Percentiles rank a stretch among this genome's conserved stretches.
These are phyloP conservation scores for Colletotrichum tropicicola DNA, from an alignment of 2,329 filamentous ascomycete species.

Conservation along the genomic window DNA sequence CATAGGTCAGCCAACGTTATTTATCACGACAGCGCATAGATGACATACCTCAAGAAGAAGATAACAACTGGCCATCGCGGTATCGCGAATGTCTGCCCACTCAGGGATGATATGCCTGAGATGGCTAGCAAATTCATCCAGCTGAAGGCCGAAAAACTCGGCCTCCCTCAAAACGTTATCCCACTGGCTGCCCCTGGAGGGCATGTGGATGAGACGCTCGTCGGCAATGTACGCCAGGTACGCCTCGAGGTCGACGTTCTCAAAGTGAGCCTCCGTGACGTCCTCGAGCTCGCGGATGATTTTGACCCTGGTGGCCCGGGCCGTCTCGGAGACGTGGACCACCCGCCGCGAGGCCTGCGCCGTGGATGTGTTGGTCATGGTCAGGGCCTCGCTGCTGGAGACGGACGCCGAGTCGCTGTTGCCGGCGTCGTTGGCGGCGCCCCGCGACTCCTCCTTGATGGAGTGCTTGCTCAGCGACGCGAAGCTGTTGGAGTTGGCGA, in stretches of 20 bases:
- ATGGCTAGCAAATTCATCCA: slow-evolving; percentile 44
- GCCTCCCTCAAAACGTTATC: slow-evolving; percentile 49
- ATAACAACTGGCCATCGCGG: slow-evolving; percentile 47
- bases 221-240: slow-evolving; percentile 49
- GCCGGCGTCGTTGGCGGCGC: neutral
- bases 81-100: slow-evolving; percentile 33
- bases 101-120: slow-evolving; percentile 38
- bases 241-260: slow-evolving; percentile 13
- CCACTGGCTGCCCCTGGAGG: slow-evolving; percentile 49
- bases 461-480: neutral
- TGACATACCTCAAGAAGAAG: slow-evolving; percentile 46
- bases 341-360: neutral
- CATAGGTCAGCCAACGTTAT: neutral
- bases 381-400: slow-evolving; percentile 1
- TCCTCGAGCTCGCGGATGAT: slow-evolving; percentile 17
- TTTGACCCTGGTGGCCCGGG: neutral
- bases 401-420: slow-evolving; percentile 17
- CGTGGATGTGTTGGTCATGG: neutral
- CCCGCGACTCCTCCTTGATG: slow-evolving; percentile 4
- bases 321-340: slow-evolving; percentile 5
- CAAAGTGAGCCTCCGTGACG: slow-evolving; percentile 6
- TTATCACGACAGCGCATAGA: rapidly evolving
- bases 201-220: slow-evolving; percentile 51
- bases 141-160: slow-evolving; percentile 50
- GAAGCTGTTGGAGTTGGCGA: neutral